Conservation (phyloP, 2,329 filamentous ascomycete species). For the Aspergillus fumigatiaffinis region DNA sequence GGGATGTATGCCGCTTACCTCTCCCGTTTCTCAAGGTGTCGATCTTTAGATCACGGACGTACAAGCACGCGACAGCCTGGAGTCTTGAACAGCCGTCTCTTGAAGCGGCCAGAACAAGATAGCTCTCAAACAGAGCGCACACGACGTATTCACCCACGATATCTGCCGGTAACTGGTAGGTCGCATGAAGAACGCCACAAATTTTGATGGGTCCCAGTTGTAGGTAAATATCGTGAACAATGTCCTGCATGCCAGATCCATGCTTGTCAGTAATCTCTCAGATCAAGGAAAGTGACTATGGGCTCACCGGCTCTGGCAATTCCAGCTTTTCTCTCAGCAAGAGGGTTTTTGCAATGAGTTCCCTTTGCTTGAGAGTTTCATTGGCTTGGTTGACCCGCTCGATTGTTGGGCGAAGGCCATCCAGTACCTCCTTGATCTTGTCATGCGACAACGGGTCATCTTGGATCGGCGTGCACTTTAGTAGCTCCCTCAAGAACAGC, state of each 20-base stretch:
- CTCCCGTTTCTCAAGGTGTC: conserved; percentile 32
- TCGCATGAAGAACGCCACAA: conserved; percentile 78
- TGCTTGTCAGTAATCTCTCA: not conserved
- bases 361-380: conserved; percentile 66
- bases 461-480: conserved; percentile 75
- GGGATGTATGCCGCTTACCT: conserved; percentile 22
- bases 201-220: conserved; percentile 75
- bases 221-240: conserved; percentile 59
- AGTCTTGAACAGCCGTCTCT: conserved; percentile 65
- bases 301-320: conserved; percentile 66
- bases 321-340: conserved; percentile 75
- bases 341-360: conserved; percentile 75
- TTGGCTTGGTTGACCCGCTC: conserved; percentile 80
- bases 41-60: conserved; percentile 46
- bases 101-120: conserved; percentile 69
- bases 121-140: conserved; percentile 76
- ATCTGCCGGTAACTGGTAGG: conserved; percentile 68
- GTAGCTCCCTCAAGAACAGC: conserved; percentile 76
- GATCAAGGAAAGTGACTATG: not conserved
- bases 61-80: conserved; percentile 69
- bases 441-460: conserved; percentile 82
- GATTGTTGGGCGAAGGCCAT: conserved; percentile 69
- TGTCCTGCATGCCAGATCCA: conserved; percentile 18
- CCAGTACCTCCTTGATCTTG: conserved; percentile 70
- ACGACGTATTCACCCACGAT: conserved; percentile 79